Evolutionary conservation across 2,329 filamentous ascomycete species (phyloP), one percentile per base, ranked within the genome.

Genomic region (Blastomyces gilchristii): DNA sequence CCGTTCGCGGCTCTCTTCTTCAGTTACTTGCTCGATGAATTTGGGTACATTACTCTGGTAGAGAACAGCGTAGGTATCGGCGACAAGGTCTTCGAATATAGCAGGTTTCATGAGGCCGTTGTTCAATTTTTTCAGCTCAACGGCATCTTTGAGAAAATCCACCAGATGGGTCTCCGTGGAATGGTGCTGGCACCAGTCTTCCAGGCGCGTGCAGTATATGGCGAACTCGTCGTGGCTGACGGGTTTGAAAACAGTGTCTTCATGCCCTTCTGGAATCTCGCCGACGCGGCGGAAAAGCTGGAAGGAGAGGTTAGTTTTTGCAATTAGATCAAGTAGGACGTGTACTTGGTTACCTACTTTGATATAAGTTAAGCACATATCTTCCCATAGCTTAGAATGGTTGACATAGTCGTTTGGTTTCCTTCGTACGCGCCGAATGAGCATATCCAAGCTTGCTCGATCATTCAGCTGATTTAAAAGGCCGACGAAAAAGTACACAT

Each of bases 71-170:
- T 96, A 99, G 58, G 89, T 87, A 75, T 99, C 94, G 28, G 87
- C 89, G 67, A 97, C 89, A n/a, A 97, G 82, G 71, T 99, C 94
- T 70, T 99, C 94, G 54, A 97, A 93, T 11, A 87, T 82, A 0
- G 86, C 84, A 0, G 88, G 84, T 75, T 96, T 97, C 83, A 95
- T 94, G 8, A 96, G 81, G 57, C 87, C 88, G 50, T 87, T 87
- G 71, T 99, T 99, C 54, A 97, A 83, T 72, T 86, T 87, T 71
- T 89, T 89, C 43, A 90, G 76, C 68, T 90, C 87, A 34, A 87
- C 79, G 0, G 84, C 82, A 66, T 90, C 87, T 52, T 84, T 81
- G 12, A 90, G 78, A 7, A 87, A 78, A 62, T 88, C 86, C 2
- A 89, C 75, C 2, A 82, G 79, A 0, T 79, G 75, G 62, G 79